Evolutionary conservation across 2,329 filamentous ascomycete genomes (phyloP).

Genomic region (Trichoderma atrobrunneum): DNA sequence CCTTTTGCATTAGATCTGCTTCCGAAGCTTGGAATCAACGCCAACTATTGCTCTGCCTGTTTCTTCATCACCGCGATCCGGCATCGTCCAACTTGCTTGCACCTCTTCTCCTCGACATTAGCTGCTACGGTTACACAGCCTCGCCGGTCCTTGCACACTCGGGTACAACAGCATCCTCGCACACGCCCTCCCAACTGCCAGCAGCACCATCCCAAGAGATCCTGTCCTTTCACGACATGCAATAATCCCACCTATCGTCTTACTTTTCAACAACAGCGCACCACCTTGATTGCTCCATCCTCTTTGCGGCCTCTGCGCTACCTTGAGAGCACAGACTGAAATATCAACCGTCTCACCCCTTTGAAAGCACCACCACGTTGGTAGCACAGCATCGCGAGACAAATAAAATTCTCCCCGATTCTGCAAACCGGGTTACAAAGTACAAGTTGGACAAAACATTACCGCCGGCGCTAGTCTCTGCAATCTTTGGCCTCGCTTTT

Average conservation of each 20-base stretch:
- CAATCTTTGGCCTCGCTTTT: neutral
- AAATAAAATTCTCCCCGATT: slow-evolving; percentile 7
- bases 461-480: neutral
- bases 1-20: neutral
- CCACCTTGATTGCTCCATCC: slow-evolving; percentile 1
- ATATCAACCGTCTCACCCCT: slow-evolving; percentile 1
- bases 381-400: slow-evolving; percentile 1
- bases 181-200: slow-evolving; percentile 16
- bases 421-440: neutral
- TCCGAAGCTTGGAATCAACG: neutral
- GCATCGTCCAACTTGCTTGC: neutral
- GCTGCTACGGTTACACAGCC: slow-evolving; percentile 11
- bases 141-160: slow-evolving; percentile 9
- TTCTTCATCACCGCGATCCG: neutral
- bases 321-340: neutral
- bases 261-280: slow-evolving; percentile 1
- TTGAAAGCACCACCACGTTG: neutral
- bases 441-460: neutral
- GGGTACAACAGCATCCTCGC: slow-evolving; percentile 15
- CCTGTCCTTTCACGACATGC: slow-evolving; percentile 25
- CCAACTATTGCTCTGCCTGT: neutral
- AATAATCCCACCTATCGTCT: slow-evolving; percentile 20
- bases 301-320: neutral
- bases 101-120: neutral
- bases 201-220: slow-evolving; percentile 15